A percentile compares a stretch with the other conserved stretches of the same genome.
Evolutionary conservation across 2,329 filamentous ascomycete genomes (phyloP).

Genomic region (Stagonosporopsis vannaccii): DNA sequence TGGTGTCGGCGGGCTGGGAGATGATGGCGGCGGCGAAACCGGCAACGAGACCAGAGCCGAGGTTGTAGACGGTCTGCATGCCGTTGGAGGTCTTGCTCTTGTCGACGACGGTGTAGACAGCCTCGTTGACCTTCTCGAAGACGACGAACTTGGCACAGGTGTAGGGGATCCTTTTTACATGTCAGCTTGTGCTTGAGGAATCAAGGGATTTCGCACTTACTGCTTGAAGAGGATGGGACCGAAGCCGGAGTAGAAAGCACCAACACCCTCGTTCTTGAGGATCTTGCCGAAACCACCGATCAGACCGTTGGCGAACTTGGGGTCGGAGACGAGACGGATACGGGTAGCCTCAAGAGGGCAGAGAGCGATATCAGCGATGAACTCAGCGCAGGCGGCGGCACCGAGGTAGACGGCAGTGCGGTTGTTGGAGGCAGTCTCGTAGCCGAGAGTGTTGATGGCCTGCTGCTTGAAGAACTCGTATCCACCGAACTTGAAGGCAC

Average conservation of each 20-base stretch:
- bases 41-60: constrained; percentile 83
- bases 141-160: constrained; percentile 97
- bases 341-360: constrained; percentile 93
- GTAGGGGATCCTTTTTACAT: constrained; percentile 74
- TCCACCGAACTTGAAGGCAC: constrained; percentile 91
- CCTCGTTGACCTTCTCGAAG: constrained; percentile 85
- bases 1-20: constrained; percentile 90
- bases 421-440: constrained; percentile 73
- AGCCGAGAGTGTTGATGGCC: constrained; percentile 79
- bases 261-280: constrained; percentile 79
- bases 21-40: constrained; percentile 87
- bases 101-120: constrained; percentile 72
- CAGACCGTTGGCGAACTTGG: constrained; percentile 82
- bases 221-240: constrained; percentile 62
- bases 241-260: constrained; percentile 91
- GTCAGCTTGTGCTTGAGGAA: constrained; percentile 20
- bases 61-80: constrained; percentile 81
- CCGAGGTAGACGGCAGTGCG: constrained; percentile 82
- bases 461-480: constrained; percentile 98
- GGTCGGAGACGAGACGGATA: constrained; percentile 90
- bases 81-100: constrained; percentile 73
- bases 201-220: constrained; percentile 29
- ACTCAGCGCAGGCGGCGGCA: constrained; percentile 67
- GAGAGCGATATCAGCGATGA: constrained; percentile 79
- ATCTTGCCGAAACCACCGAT: constrained; percentile 84